Evolutionary conservation across 352 stramenopile species (phyloP).

Genomic region (Phytophthora ohioensis): DNA sequence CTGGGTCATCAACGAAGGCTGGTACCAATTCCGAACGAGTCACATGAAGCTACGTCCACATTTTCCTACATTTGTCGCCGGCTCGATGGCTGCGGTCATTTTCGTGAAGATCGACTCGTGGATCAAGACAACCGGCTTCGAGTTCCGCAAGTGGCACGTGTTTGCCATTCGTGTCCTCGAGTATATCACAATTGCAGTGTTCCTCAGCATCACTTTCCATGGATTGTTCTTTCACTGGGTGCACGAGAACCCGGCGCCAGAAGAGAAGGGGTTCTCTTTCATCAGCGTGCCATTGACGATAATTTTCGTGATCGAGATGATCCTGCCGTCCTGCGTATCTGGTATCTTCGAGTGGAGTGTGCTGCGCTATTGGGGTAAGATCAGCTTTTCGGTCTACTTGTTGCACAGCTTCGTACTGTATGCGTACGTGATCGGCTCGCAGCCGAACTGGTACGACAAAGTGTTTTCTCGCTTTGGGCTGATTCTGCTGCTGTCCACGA

Average conservation of each 20-base stretch:
- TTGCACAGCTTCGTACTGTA: constrained; percentile 56
- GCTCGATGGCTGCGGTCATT: constrained; percentile 47
- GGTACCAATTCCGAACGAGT: constrained; percentile 30
- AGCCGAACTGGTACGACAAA: constrained; percentile 40
- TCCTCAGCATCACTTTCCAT: constrained; percentile 43
- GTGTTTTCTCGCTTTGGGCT: constrained; percentile 43
- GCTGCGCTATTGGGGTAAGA: constrained; percentile 51
- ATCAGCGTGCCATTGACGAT: constrained; percentile 39
- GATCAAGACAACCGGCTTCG: constrained; percentile 29
- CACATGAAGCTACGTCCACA: constrained; percentile 40
- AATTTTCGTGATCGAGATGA: constrained; percentile 50
- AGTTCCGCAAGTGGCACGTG: constrained; percentile 31
- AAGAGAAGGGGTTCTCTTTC: constrained; percentile 36
- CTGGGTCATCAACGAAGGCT: constrained; percentile 35
- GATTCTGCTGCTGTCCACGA: constrained; percentile 38
- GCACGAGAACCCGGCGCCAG: constrained; percentile 29
- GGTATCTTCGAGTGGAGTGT: constrained; percentile 49
- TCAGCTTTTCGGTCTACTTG: constrained; percentile 57
- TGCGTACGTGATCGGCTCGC: constrained; percentile 14
- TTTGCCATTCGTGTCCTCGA: constrained; percentile 36
- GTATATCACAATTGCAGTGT: constrained; percentile 29
- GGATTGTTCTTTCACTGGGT: constrained; percentile 49
- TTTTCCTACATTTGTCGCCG: constrained; percentile 45
- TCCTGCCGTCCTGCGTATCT: constrained; percentile 41
- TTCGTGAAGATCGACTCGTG: constrained; percentile 36